Evolutionary conservation across 225 moss, liverwort and hornwort species (phyloP).

Genomic region (Pleurozium schreberi): DNA sequence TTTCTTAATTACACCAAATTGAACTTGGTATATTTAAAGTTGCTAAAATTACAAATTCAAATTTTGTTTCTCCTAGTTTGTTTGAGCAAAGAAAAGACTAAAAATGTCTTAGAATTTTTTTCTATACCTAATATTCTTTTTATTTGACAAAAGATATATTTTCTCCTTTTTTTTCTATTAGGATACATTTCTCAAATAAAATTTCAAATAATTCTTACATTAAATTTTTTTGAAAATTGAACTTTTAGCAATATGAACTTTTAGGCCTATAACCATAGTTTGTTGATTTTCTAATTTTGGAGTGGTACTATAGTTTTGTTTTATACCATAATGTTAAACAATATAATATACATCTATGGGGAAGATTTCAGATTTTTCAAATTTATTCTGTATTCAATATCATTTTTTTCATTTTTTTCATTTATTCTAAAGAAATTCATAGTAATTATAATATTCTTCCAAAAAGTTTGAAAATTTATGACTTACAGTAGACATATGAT

Average conservation of each 20-base stretch:
- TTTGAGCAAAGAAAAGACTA: no score
- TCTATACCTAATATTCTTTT: no score
- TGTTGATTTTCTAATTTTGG: background rate
- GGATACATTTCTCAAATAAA: background rate
- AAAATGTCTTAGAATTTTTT: no score
- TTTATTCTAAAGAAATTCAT: background rate
- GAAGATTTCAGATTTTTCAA: background rate
- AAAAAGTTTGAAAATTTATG: background rate
- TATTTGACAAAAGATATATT: no score
- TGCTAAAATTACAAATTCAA: no score
- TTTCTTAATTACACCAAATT: no score
- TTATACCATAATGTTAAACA: background rate
- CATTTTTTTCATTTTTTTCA: background rate
- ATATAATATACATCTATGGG: background rate
- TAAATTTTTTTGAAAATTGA: background rate
- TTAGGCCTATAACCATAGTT: background rate
- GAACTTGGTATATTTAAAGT: no score
- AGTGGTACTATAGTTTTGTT: fast-evolving
- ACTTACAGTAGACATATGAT: background rate
- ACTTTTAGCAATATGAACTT: background rate
- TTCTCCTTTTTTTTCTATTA: background rate
- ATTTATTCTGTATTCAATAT: no score
- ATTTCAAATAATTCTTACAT: background rate
- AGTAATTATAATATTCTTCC: background rate
- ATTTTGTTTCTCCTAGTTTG: no score